phyloP scores from a whole-genome alignment of 106 monocot species.

The Phalaenopsis aphrodite region DNA sequence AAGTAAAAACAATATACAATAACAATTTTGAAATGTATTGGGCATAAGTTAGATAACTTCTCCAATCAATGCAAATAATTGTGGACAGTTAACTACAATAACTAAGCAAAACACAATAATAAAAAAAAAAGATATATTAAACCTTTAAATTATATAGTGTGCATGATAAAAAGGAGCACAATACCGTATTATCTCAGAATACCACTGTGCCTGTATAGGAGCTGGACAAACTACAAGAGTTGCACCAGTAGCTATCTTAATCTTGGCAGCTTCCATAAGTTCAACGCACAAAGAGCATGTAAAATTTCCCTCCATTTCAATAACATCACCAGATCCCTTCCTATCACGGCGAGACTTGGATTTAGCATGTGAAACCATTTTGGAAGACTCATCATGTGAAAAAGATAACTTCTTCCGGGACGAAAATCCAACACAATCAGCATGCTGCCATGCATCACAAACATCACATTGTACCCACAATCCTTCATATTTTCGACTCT shows the following conservation, averaged over 20 bases:
- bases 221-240: constrained; percentile 91
- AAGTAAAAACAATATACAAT: too few species aligned
- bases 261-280: constrained; percentile 61
- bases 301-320: constrained; percentile 52
- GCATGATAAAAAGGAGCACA: not conserved
- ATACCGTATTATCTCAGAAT: constrained; percentile 89
- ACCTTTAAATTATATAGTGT: not conserved
- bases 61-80: not conserved
- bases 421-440: constrained; percentile 75
- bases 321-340: constrained; percentile 25
- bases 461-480: constrained; percentile 97
- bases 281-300: constrained; percentile 66
- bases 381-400: constrained; percentile 9
- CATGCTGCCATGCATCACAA: constrained; percentile 99
- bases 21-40: not conserved
- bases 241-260: constrained; percentile 41
- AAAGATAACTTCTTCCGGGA: constrained; percentile 36
- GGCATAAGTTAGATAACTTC: not conserved
- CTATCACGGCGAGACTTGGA: constrained; percentile 15
- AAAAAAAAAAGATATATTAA: not conserved
- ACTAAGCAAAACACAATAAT: not conserved
- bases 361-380: constrained; percentile 12
- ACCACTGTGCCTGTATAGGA: constrained; percentile 87
- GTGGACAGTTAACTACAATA: not conserved
- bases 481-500: constrained; percentile 61